Evolutionary conservation across 441 rosid genomes (phyloP).

Genomic region (Populus trichocarpa): DNA sequence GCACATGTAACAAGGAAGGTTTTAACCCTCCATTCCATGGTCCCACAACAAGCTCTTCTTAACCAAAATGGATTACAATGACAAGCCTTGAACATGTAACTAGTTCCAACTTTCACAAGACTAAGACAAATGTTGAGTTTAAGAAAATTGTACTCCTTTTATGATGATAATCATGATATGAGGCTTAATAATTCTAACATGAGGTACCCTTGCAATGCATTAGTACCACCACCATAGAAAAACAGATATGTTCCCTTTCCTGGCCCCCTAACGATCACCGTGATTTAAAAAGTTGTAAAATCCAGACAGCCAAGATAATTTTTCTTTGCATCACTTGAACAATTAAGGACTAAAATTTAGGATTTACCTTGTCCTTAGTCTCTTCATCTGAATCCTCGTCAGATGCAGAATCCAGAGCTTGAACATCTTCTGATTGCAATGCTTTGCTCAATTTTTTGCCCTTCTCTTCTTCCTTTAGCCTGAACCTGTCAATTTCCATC

Average conservation of each 20-base stretch:
- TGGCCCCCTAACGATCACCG: neutral
- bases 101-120: neutral
- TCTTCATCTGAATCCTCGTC: constrained; percentile 57
- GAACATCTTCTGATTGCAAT: constrained; percentile 43
- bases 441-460: constrained; percentile 54
- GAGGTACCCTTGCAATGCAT: constrained; percentile 4
- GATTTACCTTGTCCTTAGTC: constrained; percentile 43
- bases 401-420: constrained; percentile 40
- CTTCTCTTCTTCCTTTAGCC: constrained; percentile 70
- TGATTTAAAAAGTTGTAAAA: neutral
- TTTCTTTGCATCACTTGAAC: constrained; percentile 1
- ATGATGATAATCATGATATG: neutral
- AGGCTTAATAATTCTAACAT: neutral
- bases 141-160: neutral
- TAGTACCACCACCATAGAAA: neutral
- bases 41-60: constrained; percentile 9
- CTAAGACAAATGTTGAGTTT: neutral
- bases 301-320: neutral
- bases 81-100: constrained; percentile 1
- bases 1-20: constrained; percentile 7
- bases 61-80: neutral
- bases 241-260: neutral
- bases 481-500: constrained; percentile 50
- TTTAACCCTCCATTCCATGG: constrained; percentile 12
- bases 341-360: constrained; percentile 7